Evolutionary conservation across 495 filamentous ascomycete genomes (phyloP).

Genomic region (Podospora comata): DNA sequence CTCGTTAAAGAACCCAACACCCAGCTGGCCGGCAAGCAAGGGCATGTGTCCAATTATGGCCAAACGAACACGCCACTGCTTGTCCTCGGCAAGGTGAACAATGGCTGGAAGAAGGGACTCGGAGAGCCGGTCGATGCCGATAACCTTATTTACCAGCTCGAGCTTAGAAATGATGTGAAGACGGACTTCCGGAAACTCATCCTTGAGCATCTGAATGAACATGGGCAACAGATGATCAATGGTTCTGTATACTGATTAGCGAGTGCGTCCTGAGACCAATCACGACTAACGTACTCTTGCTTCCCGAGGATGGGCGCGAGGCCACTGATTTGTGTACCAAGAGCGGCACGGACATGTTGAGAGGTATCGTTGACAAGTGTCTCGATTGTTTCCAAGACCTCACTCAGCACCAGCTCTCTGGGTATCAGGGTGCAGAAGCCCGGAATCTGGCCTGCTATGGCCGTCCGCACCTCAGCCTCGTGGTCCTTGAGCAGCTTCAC

Average conservation of each 20-base stretch:
- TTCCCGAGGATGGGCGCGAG: slow-evolving; percentile 96
- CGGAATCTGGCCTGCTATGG: slow-evolving; percentile 95
- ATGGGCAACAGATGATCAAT: slow-evolving; percentile 95
- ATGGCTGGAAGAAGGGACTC: slow-evolving; percentile 98
- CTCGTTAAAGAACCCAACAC: slow-evolving; percentile 97
- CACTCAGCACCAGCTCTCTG: slow-evolving; percentile 80
- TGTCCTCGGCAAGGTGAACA: slow-evolving; percentile 95
- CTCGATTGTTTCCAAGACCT: slow-evolving; percentile 95
- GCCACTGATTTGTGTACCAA: slow-evolving; percentile 95
- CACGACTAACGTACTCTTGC: slow-evolving; percentile 69
- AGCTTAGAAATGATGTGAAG: slow-evolving; percentile 98
- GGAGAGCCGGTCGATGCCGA: slow-evolving; percentile 94
- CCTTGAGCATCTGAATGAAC: slow-evolving; percentile 99
- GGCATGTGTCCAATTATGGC: slow-evolving; percentile 99
- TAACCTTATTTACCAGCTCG: slow-evolving; percentile 96
- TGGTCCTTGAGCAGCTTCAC: slow-evolving; percentile 96
- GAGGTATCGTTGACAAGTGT: slow-evolving; percentile 93
- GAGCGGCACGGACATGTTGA: slow-evolving; percentile 91
- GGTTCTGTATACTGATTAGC: slow-evolving; percentile 53
- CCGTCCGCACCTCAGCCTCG: slow-evolving; percentile 95
- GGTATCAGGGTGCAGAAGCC: slow-evolving; percentile 91
- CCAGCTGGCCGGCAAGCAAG: slow-evolving; percentile 89
- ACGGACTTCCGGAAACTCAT: slow-evolving; percentile 96
- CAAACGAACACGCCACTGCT: slow-evolving; percentile 97
- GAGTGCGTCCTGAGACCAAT: slow-evolving; percentile 19